Evolutionary conservation across 352 stramenopile species (phyloP), one percentile per base, ranked within the genome.

Genomic region (Phytophthora niederhauseri): DNA sequence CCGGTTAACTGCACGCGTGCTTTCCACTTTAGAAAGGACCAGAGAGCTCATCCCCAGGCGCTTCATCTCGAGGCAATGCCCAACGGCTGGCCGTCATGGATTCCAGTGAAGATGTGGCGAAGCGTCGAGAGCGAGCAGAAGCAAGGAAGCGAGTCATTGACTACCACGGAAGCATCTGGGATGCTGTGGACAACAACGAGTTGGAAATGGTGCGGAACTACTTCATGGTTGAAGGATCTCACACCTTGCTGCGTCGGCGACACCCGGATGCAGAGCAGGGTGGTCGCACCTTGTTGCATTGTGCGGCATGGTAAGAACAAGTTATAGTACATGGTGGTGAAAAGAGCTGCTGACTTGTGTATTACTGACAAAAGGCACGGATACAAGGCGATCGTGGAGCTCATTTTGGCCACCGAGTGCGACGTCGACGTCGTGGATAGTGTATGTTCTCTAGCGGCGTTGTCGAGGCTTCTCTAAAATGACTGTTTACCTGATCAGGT

Each of bases 241-340:
- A 67, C 12, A 82, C 65, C 50, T 43, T 94, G 24, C 63, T 92
- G 11, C 61, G 57, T 46, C 64, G 72, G 7, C 79, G 86, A 36
- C 77, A 80, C 11, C 81, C 84, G 7, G 63, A 78, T 8, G 53
- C 55, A 11, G 64, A 75, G 1, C 81, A 94, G 43, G 84, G 79
- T n/a, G 76, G 84, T 0, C 81, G 84, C 4, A 86, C 84, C 11
- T 48, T 93, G 30, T 68, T 94, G 17, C 87, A 94, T 59, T 86
- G 66, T 6, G 84, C 87, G 2, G 79, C 81, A 4, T 94, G 82
- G 85, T 91, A 71, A 49, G 41, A 43, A 11, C 12, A 43, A 43
- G n/a, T 43, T 5, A 17, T 6, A 43, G 36, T n/a, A 7, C 36
- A 43, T n/a, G 6, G 12, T n/a, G 12, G 12, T n/a, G 12, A 17